Percentiles rank a stretch among this genome's conserved stretches.
Conservation (phyloP, 2,329 filamentous ascomycete species). For the Tolypocladium inflatum region DNA sequence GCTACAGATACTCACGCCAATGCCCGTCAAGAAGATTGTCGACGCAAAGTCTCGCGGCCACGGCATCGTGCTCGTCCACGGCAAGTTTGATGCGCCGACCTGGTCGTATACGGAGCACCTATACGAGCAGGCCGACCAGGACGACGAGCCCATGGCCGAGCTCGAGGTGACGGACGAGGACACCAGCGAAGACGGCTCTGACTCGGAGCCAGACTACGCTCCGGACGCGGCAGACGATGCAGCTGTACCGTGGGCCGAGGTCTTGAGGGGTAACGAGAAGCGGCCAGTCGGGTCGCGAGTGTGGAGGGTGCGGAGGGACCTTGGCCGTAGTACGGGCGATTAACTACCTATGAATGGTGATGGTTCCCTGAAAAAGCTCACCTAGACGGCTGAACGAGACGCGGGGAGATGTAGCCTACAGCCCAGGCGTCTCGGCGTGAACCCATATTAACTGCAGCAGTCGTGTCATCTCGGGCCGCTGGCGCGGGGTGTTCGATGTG, state of each 20-base stretch:
- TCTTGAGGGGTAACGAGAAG: conserved; percentile 43
- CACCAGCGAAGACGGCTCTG: conserved; percentile 21
- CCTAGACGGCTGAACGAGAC: background rate
- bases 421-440: background rate
- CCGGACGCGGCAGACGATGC: conserved; percentile 13
- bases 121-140: conserved; percentile 25
- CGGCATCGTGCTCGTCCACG: conserved; percentile 54
- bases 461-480: background rate
- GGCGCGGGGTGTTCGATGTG: background rate
- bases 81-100: conserved; percentile 57
- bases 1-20: conserved; percentile 59
- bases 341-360: conserved; percentile 1
- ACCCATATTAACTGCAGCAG: background rate
- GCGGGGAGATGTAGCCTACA: background rate
- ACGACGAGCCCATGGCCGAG: conserved; percentile 17
- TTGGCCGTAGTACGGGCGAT: conserved; percentile 33
- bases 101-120: conserved; percentile 63
- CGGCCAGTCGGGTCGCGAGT: conserved; percentile 48
- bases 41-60: conserved; percentile 30
- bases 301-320: conserved; percentile 55
- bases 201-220: conserved; percentile 16
- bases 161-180: conserved; percentile 24
- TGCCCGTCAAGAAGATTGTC: conserved; percentile 30
- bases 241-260: conserved; percentile 49
- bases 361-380: background rate